A percentile compares a stretch with the other conserved stretches of the same genome.
Evolutionary conservation across 1,284 basidiomycete genomes (phyloP).

Genomic region (Wallemia ichthyophaga): DNA sequence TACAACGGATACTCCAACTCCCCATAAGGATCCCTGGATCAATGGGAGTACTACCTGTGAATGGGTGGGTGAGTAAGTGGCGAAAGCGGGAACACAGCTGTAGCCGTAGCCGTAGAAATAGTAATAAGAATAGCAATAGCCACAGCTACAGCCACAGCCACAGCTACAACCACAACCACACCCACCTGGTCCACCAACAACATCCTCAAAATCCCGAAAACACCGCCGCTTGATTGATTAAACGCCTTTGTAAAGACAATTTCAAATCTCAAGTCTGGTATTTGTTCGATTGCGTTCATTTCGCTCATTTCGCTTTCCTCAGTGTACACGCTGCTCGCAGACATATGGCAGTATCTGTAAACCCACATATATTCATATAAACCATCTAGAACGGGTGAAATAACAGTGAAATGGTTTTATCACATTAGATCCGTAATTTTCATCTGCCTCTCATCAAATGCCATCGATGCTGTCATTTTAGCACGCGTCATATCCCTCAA

Average conservation of each 20-base stretch:
- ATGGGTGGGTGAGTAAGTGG: no score
- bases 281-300: neutral
- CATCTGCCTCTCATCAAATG: neutral
- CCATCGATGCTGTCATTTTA: neutral
- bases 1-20: neutral
- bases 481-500: neutral
- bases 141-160: no score
- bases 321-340: no score
- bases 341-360: no score
- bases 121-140: no score
- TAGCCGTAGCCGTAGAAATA: no score
- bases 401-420: no score
- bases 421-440: neutral
- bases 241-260: neutral
- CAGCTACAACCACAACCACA: no score
- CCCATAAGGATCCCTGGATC: neutral
- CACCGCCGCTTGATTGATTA: neutral
- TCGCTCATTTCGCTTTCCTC: neutral
- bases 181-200: neutral
- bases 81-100: no score
- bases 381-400: no score
- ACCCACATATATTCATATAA: no score
- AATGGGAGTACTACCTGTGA: neutral
- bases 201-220: neutral
- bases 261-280: neutral